These are phyloP conservation scores for Gossypium ekmanianum DNA, from an alignment of 345 rosid species.

Conservation along the genomic window DNA sequence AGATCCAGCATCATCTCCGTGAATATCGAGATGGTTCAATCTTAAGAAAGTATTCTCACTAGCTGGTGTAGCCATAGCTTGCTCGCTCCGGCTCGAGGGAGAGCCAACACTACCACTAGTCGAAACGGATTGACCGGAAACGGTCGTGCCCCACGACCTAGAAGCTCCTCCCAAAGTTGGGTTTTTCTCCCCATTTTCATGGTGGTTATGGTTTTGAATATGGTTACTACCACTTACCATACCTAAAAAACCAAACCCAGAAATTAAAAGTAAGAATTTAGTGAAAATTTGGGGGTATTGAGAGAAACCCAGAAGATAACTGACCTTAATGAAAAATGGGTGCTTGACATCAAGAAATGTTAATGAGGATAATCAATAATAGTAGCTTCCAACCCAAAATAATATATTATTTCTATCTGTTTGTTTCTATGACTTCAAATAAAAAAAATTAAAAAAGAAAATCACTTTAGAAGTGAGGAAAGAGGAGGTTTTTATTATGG, in stretches of 20 bases:
- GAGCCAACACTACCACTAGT: conserved; percentile 95
- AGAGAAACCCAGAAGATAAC: conserved; percentile 22
- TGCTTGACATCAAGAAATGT: conserved; percentile 5
- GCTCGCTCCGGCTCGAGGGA: conserved; percentile 77
- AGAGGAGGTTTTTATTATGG: background rate
- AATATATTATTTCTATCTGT: background rate
- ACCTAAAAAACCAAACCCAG: conserved; percentile 13
- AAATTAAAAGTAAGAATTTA: conserved; percentile 7
- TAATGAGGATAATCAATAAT: conserved; percentile 1
- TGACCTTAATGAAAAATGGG: conserved; percentile 31
- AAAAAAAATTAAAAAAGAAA: background rate
- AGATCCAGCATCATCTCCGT: conserved; percentile 90
- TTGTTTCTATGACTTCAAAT: background rate
- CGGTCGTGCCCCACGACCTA: conserved; percentile 81
- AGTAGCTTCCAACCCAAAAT: background rate
- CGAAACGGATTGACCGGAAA: conserved; percentile 81
- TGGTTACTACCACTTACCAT: conserved; percentile 51
- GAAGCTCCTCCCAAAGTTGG: conserved; percentile 41
- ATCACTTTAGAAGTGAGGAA: background rate
- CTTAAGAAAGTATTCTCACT: conserved; percentile 62
- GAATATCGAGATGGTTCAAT: conserved; percentile 76
- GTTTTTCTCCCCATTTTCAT: conserved; percentile 51
- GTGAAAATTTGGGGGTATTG: conserved; percentile 17
- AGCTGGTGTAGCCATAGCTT: conserved; percentile 64
- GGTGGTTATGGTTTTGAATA: conserved; percentile 37